phyloP scores from a whole-genome alignment of 2,329 filamentous ascomycete species.

The Chrysosporium queenslandicum region DNA sequence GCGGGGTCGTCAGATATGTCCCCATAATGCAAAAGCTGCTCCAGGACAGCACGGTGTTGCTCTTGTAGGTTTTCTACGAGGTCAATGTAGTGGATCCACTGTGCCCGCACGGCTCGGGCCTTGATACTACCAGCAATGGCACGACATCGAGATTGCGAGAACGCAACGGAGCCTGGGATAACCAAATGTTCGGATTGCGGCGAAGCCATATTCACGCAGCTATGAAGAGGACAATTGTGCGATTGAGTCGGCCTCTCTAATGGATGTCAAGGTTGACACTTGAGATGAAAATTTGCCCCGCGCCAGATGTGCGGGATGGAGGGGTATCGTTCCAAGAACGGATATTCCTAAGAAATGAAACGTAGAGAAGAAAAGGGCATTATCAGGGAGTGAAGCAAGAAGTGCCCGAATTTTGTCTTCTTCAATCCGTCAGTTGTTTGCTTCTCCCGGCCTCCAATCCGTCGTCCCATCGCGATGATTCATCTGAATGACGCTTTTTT shows the following conservation, averaged over 20 bases:
- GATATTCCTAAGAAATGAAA: background rate
- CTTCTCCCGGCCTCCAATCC: background rate
- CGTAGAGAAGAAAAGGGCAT: background rate
- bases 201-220: conserved; percentile 25
- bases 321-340: background rate
- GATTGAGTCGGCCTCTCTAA: background rate
- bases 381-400: background rate
- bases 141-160: conserved; percentile 38
- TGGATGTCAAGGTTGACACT: background rate
- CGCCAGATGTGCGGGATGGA: conserved; percentile 5
- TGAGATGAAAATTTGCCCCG: conserved; percentile 7
- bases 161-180: conserved; percentile 36
- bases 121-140: conserved; percentile 36
- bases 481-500: background rate
- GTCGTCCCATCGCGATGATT: background rate
- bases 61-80: conserved; percentile 42
- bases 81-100: conserved; percentile 56
- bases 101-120: conserved; percentile 36
- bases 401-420: background rate
- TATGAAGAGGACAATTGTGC: background rate
- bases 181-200: conserved; percentile 27
- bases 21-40: conserved; percentile 53
- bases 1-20: conserved; percentile 42
- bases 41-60: conserved; percentile 43
- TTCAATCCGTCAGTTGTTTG: background rate